A percentile compares a stretch with the other conserved stretches of the same genome.
Conservation (phyloP, 2,329 filamentous ascomycete genomes). For the Pleomassaria siparia region DNA sequence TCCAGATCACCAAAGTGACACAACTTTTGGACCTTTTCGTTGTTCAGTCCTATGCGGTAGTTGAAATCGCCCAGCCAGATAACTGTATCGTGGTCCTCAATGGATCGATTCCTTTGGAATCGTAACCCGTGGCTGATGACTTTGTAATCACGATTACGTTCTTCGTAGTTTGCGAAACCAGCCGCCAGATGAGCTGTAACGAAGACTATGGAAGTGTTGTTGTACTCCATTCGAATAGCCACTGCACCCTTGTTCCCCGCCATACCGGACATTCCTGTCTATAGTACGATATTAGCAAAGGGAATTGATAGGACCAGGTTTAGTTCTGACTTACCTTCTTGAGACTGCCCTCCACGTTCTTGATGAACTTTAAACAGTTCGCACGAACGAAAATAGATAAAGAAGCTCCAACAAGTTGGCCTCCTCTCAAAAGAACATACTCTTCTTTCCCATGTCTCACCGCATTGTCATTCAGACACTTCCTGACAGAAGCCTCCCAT, state of each 20-base stretch:
- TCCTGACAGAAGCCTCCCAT: conserved; percentile 83
- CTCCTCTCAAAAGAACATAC: conserved; percentile 87
- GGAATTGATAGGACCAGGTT: not conserved
- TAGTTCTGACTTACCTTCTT: conserved; percentile 66
- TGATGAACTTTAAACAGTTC: conserved; percentile 76
- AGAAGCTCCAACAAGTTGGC: conserved; percentile 91
- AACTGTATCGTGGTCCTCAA: conserved; percentile 88
- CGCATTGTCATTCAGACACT: conserved; percentile 73
- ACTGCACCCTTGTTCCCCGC: conserved; percentile 98
- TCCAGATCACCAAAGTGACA: conserved; percentile 74
- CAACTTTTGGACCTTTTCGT: conserved; percentile 74
- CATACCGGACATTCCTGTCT: conserved; percentile 89
- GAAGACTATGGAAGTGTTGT: conserved; percentile 89
- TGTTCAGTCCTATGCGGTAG: conserved; percentile 84
- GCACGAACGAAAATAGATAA: conserved; percentile 88
- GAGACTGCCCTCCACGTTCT: conserved; percentile 93
- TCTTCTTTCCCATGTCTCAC: conserved; percentile 66
- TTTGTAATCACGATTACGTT: conserved; percentile 88
- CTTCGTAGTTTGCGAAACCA: conserved; percentile 95
- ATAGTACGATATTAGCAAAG: conserved; percentile 38
- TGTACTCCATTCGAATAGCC: conserved; percentile 92
- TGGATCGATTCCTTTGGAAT: conserved; percentile 87
- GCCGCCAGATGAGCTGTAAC: conserved; percentile 96
- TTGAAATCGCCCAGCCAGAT: conserved; percentile 97
- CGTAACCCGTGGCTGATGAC: conserved; percentile 84